A percentile compares a stretch with the other conserved stretches of the same genome.
phyloP scores from a whole-genome alignment of 2,329 filamentous ascomycete genomes.

The Penicillium nordicum region DNA sequence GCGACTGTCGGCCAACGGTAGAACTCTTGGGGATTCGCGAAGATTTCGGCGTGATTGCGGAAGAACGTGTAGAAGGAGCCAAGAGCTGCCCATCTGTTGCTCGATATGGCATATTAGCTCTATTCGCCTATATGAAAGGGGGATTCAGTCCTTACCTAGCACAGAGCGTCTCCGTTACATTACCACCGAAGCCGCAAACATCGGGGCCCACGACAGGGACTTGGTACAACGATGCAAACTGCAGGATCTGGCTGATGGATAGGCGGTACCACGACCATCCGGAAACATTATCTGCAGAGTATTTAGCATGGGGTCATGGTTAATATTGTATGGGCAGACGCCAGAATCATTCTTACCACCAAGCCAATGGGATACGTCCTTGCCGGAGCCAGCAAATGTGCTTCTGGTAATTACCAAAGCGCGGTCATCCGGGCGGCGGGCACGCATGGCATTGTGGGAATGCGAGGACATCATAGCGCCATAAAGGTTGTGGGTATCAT shows the following conservation, averaged over 20 bases:
- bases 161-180: constrained; percentile 65
- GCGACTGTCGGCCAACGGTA: constrained; percentile 65
- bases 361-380: constrained; percentile 14
- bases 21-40: constrained; percentile 61
- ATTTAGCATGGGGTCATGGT: constrained; percentile 1
- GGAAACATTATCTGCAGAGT: constrained; percentile 7
- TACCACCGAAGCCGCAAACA: constrained; percentile 70
- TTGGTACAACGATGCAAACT: constrained; percentile 63
- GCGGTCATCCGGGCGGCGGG: constrained; percentile 54
- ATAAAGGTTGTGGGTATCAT: constrained; percentile 74
- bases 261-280: constrained; percentile 46
- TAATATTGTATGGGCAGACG: not conserved
- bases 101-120: not conserved
- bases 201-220: constrained; percentile 66
- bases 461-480: constrained; percentile 53
- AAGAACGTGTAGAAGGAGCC: constrained; percentile 73
- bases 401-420: constrained; percentile 71
- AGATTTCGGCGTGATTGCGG: constrained; percentile 64
- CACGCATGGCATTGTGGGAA: constrained; percentile 55
- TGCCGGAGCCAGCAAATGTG: constrained; percentile 67
- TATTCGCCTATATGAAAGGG: not conserved
- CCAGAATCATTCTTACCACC: constrained; percentile 1
- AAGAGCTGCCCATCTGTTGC: constrained; percentile 58
- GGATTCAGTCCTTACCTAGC: constrained; percentile 47
- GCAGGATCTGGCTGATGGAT: constrained; percentile 57